Percentiles rank a stretch among this genome's conserved stretches.
Evolutionary conservation across 371 early-diverging fungal genomes (phyloP).

Genomic region (Circinella umbellata): DNA sequence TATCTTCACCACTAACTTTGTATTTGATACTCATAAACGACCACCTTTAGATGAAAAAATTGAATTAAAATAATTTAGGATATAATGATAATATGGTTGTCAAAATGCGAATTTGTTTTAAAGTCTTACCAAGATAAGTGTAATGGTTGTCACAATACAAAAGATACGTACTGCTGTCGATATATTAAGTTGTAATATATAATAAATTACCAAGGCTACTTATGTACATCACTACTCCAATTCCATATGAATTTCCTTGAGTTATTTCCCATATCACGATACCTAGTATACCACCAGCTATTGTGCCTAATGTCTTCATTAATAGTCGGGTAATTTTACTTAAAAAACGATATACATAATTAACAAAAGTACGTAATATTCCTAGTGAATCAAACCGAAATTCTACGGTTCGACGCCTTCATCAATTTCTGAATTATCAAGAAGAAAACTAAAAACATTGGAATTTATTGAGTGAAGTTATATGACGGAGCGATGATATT

Average conservation of each 20-base stretch:
- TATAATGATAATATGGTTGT: no score
- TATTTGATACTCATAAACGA: constrained; percentile 39
- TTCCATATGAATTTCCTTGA: constrained; percentile 44
- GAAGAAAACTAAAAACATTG: no score
- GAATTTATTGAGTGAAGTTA: no score
- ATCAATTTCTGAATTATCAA: no score
- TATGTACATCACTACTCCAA: constrained; percentile 37
- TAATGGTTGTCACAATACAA: constrained; percentile 36
- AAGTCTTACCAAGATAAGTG: constrained; percentile 29
- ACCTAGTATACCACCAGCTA: constrained; percentile 36
- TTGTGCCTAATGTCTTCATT: constrained; percentile 35
- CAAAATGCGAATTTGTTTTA: no score
- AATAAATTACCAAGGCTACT: constrained; percentile 28
- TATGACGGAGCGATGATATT: no score
- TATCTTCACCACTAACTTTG: neutral
- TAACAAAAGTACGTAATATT: no score
- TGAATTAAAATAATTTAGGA: neutral
- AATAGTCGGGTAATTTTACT: no score
- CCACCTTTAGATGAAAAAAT: no score
- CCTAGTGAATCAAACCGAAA: no score
- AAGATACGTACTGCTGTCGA: constrained; percentile 26
- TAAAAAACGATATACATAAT: no score
- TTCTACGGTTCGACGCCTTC: no score
- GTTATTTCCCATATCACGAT: constrained; percentile 53
- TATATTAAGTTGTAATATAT: constrained; percentile 42